phyloP scores from a whole-genome alignment of 192 early-diverging fungal genomes.

The Linnemannia exigua region DNA sequence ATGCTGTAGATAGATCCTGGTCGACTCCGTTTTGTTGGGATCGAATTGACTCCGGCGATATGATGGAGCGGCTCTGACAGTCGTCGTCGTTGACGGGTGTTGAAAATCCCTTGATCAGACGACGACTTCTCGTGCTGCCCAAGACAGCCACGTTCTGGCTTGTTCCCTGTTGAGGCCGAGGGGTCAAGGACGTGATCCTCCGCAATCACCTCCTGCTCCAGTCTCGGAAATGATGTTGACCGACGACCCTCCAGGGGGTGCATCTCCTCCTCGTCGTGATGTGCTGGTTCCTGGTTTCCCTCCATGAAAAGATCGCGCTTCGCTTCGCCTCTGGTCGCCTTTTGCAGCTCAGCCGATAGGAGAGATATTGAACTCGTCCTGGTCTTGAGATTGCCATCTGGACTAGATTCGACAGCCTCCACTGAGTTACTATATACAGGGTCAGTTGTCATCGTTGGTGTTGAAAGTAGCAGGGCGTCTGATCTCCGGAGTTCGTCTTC shows the following conservation, averaged over 20 bases:
- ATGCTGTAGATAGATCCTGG: constrained; percentile 50
- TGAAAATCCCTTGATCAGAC: constrained; percentile 21
- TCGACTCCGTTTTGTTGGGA: constrained; percentile 27
- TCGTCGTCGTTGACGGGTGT: constrained; percentile 29
- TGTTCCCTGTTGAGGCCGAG: neutral
- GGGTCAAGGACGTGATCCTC: neutral
- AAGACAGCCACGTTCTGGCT: neutral
- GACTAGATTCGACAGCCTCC: neutral
- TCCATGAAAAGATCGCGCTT: neutral
- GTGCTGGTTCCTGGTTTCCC: neutral
- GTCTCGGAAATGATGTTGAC: neutral
- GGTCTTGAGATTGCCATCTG: constrained; percentile 6
- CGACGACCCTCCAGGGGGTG: constrained; percentile 8
- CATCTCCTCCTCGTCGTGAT: constrained; percentile 3
- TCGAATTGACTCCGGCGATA: constrained; percentile 7
- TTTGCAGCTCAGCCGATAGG: constrained; percentile 46
- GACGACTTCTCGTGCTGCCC: constrained; percentile 24
- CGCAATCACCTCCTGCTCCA: neutral
- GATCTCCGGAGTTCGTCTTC: constrained; percentile 4
- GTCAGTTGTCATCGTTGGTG: neutral
- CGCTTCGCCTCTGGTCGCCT: constrained; percentile 18
- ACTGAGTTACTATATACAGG: constrained; percentile 1
- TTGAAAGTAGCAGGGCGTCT: neutral
- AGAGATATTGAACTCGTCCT: constrained; percentile 25
- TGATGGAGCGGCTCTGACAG: constrained; percentile 46